A percentile compares a stretch with the other conserved stretches of the same genome.
Conservation (phyloP, 768 basidiomycete species). For the Suillus discolor region DNA sequence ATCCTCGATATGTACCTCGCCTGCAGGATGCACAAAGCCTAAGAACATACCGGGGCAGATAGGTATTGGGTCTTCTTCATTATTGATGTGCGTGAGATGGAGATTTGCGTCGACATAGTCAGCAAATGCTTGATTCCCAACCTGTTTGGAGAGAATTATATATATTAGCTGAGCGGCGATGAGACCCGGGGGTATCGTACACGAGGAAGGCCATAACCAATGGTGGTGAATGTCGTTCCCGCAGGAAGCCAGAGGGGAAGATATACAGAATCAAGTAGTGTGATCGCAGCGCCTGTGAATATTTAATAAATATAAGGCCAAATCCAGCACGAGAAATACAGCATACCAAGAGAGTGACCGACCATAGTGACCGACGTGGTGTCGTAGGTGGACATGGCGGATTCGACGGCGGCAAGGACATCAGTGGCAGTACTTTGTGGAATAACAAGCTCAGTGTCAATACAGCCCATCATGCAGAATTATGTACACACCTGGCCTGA, state of each 20-base stretch:
- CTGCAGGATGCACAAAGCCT: constrained; percentile 41
- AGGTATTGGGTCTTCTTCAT: constrained; percentile 45
- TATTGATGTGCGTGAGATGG: constrained; percentile 56
- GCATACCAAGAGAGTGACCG: constrained; percentile 44
- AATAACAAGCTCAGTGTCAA: background rate
- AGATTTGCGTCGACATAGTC: constrained; percentile 52
- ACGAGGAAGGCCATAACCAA: constrained; percentile 40
- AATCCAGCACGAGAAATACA: background rate
- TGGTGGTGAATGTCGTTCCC: constrained; percentile 32
- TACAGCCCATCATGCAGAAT: background rate
- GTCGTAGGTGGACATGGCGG: constrained; percentile 37
- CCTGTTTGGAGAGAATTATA: constrained; percentile 23
- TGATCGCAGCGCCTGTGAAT: constrained; percentile 36
- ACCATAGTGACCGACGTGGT: constrained; percentile 45
- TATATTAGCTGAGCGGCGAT: background rate
- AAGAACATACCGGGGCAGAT: constrained; percentile 37
- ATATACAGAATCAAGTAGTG: constrained; percentile 42
- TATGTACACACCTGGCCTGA: constrained; percentile 44
- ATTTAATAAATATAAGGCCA: background rate
- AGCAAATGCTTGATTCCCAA: constrained; percentile 64
- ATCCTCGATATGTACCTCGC: constrained; percentile 48
- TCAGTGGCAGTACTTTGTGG: constrained; percentile 38
- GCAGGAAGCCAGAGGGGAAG: constrained; percentile 40
- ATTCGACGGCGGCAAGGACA: constrained; percentile 47
- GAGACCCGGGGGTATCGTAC: constrained; percentile 18